phyloP scores from a whole-genome alignment of 2,329 filamentous ascomycete species.

The Alternaria arborescens region DNA sequence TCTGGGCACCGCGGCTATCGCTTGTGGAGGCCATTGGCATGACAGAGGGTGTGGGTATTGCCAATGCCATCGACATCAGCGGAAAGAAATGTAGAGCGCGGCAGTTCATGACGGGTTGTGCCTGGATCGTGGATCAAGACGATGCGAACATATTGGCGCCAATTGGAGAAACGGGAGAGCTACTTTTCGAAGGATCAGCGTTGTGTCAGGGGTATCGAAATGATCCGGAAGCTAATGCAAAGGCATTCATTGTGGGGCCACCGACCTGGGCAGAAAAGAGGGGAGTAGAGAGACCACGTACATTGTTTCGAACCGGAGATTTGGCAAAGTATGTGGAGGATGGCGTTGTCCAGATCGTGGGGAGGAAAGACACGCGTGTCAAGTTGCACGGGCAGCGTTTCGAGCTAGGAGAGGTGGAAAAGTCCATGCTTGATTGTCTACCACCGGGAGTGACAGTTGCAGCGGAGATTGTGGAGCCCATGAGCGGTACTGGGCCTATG shows the following conservation, averaged over 20 bases:
- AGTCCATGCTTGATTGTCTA: background rate
- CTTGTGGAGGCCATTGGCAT: constrained; percentile 11
- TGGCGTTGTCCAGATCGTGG: constrained; percentile 10
- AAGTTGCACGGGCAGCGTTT: constrained; percentile 8
- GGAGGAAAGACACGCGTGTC: constrained; percentile 8
- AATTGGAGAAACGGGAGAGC: constrained; percentile 7
- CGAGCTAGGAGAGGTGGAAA: constrained; percentile 9
- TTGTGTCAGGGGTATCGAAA: constrained; percentile 7
- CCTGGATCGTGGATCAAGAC: constrained; percentile 11
- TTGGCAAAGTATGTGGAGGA: constrained; percentile 11
- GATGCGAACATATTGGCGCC: constrained; percentile 3
- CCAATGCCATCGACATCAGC: constrained; percentile 3
- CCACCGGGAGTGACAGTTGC: constrained; percentile 1
- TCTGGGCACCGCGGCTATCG: constrained; percentile 9
- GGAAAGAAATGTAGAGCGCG: constrained; percentile 5
- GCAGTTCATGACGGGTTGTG: constrained; percentile 9
- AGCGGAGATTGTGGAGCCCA: constrained; percentile 6
- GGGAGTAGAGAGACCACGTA: background rate
- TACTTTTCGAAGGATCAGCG: constrained; percentile 11
- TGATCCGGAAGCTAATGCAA: constrained; percentile 4
- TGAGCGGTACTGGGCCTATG: constrained; percentile 3
- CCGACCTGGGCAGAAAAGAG: constrained; percentile 1
- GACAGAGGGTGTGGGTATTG: constrained; percentile 9
- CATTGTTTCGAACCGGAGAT: constrained; percentile 5
- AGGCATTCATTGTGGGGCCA: background rate